These are phyloP conservation scores for Ganoderma sinense DNA, from an alignment of 1,284 basidiomycete species.

Conservation along the genomic window DNA sequence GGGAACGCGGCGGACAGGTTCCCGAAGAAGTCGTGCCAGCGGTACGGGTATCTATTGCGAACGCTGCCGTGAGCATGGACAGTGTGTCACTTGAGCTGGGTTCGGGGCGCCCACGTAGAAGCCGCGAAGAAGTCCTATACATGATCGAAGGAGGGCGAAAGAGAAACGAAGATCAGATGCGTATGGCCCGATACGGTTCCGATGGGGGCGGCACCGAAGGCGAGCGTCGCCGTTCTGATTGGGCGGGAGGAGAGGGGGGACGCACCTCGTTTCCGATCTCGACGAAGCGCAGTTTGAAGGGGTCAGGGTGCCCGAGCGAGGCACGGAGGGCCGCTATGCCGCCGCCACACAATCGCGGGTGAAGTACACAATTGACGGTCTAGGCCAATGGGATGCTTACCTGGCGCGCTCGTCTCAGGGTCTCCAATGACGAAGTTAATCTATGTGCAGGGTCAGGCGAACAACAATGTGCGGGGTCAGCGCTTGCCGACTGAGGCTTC, in stretches of 20 bases:
- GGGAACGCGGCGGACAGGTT: slow-evolving; percentile 67
- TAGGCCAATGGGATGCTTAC: slow-evolving; percentile 34
- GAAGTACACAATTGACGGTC: background rate
- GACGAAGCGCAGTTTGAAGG: slow-evolving; percentile 65
- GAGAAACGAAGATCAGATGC: slow-evolving; percentile 21
- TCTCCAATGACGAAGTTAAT: slow-evolving; percentile 78
- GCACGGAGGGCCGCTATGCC: slow-evolving; percentile 64
- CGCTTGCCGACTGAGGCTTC: slow-evolving; percentile 7
- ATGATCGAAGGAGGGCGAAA: too few species aligned
- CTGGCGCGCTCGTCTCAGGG: slow-evolving; percentile 53
- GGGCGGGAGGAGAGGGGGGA: background rate
- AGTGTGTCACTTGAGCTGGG: background rate
- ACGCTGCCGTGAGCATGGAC: background rate
- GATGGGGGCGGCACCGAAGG: slow-evolving; percentile 4
- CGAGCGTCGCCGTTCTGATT: slow-evolving; percentile 1
- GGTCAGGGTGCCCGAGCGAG: slow-evolving; percentile 65
- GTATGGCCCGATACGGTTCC: background rate
- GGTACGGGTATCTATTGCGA: slow-evolving; percentile 57
- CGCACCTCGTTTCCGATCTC: slow-evolving; percentile 74
- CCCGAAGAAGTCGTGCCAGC: slow-evolving; percentile 65
- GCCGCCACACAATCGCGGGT: slow-evolving; percentile 14
- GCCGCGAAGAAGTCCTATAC: slow-evolving; percentile 57
- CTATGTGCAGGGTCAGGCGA: slow-evolving; percentile 39
- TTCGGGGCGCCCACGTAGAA: slow-evolving; percentile 32
- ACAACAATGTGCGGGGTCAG: slow-evolving; percentile 8